These are phyloP conservation scores for Nephromyces sp. DNA, from an alignment of 169 alveolate species.

Conservation along the genomic window DNA sequence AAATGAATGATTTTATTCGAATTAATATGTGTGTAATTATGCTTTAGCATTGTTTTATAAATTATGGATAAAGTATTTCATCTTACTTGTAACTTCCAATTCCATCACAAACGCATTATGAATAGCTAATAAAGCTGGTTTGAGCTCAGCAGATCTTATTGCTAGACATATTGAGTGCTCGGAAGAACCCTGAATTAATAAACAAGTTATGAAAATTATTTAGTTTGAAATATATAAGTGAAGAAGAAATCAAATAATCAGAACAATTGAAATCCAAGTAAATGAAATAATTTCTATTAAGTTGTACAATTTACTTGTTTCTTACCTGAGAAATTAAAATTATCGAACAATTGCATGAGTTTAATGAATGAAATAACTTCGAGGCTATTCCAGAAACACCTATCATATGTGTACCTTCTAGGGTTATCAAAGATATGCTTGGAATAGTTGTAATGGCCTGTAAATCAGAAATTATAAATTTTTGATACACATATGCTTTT, in stretches of 20 bases:
- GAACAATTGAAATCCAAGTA: too few species aligned
- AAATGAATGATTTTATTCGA: not conserved
- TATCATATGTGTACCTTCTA: not conserved
- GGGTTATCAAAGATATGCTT: not conserved
- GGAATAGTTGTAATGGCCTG: conserved; percentile 1
- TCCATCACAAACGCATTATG: not conserved
- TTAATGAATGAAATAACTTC: not conserved
- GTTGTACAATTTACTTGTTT: too few species aligned
- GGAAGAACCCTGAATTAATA: not conserved
- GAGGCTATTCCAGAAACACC: conserved; percentile 7
- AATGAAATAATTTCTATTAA: too few species aligned
- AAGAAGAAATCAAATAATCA: too few species aligned
- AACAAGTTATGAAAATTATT: too few species aligned
- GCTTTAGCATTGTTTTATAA: not conserved
- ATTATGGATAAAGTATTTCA: too few species aligned
- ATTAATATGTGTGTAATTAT: not conserved
- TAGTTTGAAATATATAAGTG: too few species aligned
- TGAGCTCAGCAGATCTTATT: not conserved
- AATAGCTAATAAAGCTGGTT: not conserved
- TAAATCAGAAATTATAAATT: not conserved
- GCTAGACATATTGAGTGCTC: conserved; percentile 7
- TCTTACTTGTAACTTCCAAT: too few species aligned
- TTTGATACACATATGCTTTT: not conserved
- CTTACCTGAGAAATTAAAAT: conserved; percentile 4
- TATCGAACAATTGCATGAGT: not conserved